phyloP scores from a whole-genome alignment of 805 yeast species.

The Saccharomycopsis fermentans region DNA sequence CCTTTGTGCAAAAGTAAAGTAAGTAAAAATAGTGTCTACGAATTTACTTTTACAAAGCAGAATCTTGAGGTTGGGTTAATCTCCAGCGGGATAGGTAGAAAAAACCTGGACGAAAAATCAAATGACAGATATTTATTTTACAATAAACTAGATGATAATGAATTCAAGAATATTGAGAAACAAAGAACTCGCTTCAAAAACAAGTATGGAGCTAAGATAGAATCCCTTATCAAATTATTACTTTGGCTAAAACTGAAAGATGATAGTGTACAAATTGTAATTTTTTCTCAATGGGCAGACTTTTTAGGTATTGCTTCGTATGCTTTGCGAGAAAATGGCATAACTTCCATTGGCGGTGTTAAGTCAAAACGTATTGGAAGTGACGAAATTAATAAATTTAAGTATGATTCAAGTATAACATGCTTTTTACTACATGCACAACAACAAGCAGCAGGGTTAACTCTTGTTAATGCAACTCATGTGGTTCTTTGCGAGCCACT shows the following conservation, averaged over 20 bases:
- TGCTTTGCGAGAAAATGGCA: conserved; percentile 51
- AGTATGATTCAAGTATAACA: conserved; percentile 50
- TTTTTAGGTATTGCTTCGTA: conserved; percentile 55
- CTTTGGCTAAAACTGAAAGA: conserved; percentile 41
- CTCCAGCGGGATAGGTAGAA: conserved; percentile 19
- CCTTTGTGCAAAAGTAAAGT: conserved; percentile 70
- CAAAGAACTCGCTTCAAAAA: conserved; percentile 29
- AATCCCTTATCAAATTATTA: conserved; percentile 66
- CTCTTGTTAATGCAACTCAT: conserved; percentile 85
- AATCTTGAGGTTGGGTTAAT: conserved; percentile 40
- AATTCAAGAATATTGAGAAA: conserved; percentile 36
- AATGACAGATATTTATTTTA: conserved; percentile 19
- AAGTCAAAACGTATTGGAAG: background rate
- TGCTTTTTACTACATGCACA: conserved; percentile 80
- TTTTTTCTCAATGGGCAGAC: conserved; percentile 85
- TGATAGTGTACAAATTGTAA: conserved; percentile 56
- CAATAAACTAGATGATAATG: conserved; percentile 30
- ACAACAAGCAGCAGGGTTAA: conserved; percentile 84
- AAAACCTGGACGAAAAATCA: conserved; percentile 2
- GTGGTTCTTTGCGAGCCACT: conserved; percentile 89
- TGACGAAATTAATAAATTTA: conserved; percentile 45
- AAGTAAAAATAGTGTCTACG: conserved; percentile 44
- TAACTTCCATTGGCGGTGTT: conserved; percentile 39
- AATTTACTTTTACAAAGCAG: conserved; percentile 52
- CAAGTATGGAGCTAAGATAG: conserved; percentile 78